A percentile compares a stretch with the other conserved stretches of the same genome.
phyloP scores from a whole-genome alignment of 805 yeast species.

The Priceomyces fermenticarens region DNA sequence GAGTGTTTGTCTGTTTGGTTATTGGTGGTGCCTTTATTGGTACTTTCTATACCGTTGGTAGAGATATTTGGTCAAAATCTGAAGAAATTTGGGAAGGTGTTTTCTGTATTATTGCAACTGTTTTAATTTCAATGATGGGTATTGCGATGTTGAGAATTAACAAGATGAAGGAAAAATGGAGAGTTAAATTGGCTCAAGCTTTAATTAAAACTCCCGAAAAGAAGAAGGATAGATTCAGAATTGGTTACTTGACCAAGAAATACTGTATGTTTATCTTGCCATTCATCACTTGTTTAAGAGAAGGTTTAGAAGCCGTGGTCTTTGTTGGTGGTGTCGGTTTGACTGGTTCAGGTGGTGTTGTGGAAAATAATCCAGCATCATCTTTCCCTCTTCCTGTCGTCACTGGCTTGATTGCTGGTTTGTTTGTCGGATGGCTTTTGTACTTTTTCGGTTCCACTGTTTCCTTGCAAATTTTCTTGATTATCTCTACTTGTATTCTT shows the following conservation, averaged over 20 bases:
- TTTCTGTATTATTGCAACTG: conserved; percentile 84
- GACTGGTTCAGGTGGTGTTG: too few relatives aligned
- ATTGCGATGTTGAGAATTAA: conserved; percentile 93
- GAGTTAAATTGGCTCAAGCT: conserved; percentile 88
- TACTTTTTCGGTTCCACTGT: conserved; percentile 80
- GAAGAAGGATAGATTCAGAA: conserved; percentile 44
- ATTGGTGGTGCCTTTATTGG: conserved; percentile 95
- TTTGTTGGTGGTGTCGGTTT: conserved; percentile 45
- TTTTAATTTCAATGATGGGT: conserved; percentile 91
- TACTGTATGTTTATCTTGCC: conserved; percentile 90
- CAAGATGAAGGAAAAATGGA: conserved; percentile 97
- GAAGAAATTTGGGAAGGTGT: conserved; percentile 98
- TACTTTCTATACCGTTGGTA: conserved; percentile 76
- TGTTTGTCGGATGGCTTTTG: conserved; percentile 62
- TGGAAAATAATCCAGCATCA: conserved; percentile 25
- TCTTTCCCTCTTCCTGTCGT: conserved; percentile 94
- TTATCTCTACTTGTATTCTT: conserved; percentile 82
- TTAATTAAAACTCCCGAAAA: conserved; percentile 56
- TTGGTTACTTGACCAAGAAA: conserved; percentile 47
- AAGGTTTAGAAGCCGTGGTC: conserved; percentile 67
- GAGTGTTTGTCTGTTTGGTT: conserved; percentile 74
- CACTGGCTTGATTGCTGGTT: conserved; percentile 80
- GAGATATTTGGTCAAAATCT: conserved; percentile 79
- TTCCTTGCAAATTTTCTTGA: conserved; percentile 84
- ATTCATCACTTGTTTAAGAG: conserved; percentile 87